phyloP scores from a whole-genome alignment of 306 rosid species.

The Castanea mollissima region DNA sequence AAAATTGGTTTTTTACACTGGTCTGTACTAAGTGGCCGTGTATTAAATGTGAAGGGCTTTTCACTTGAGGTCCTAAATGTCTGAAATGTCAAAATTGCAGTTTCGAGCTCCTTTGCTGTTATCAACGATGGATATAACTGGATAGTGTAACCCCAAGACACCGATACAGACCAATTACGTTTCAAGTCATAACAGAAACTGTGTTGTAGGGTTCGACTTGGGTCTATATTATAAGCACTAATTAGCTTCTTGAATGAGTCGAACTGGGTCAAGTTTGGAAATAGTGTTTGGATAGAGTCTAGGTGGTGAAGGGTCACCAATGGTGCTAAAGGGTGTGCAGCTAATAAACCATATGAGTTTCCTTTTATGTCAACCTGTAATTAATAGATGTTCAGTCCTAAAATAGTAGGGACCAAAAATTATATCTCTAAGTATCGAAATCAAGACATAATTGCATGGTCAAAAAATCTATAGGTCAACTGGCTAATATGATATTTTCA shows the following conservation, averaged over 20 bases:
- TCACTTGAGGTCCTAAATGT: slow-evolving; percentile 44
- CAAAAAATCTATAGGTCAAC: too few relatives aligned
- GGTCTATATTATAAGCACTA: slow-evolving; percentile 31
- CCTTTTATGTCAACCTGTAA: slow-evolving; percentile 65
- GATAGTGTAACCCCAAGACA: slow-evolving; percentile 69
- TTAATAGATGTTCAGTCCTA: not conserved
- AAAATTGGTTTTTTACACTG: slow-evolving; percentile 33
- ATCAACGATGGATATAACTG: slow-evolving; percentile 48
- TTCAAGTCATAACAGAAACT: slow-evolving; percentile 53
- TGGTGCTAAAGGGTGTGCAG: slow-evolving; percentile 74
- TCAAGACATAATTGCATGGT: too few relatives aligned
- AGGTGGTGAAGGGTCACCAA: slow-evolving; percentile 77
- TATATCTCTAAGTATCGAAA: too few relatives aligned
- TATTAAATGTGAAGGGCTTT: slow-evolving; percentile 52
- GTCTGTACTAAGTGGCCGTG: slow-evolving; percentile 34
- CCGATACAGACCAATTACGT: slow-evolving; percentile 66
- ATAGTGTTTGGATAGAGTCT: slow-evolving; percentile 51
- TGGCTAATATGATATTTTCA: too few relatives aligned
- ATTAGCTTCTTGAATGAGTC: slow-evolving; percentile 33
- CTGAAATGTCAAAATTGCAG: slow-evolving; percentile 37
- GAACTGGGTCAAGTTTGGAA: slow-evolving; percentile 34
- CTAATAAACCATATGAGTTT: slow-evolving; percentile 55
- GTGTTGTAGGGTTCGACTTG: slow-evolving; percentile 56
- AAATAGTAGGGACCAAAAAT: not conserved
- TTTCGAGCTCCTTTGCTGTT: slow-evolving; percentile 49